Conservation (phyloP, 169 alveolate species). For the Plasmodium blacklocki region DNA sequence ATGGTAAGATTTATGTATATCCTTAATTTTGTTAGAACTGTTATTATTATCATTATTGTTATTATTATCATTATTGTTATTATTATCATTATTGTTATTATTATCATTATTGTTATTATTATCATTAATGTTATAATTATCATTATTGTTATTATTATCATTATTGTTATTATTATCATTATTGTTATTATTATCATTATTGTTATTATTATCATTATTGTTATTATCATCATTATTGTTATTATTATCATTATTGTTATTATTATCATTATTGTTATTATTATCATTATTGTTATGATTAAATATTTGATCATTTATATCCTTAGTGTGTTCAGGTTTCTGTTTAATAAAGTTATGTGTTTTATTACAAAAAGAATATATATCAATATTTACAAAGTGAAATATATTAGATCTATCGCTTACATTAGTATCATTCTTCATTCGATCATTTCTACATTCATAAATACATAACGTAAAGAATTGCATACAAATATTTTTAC, state of each 20-base stretch:
- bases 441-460: conserved; percentile 34
- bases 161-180: background rate
- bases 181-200: background rate
- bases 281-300: background rate
- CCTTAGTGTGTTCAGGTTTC: background rate
- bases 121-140: background rate
- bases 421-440: conserved; percentile 17
- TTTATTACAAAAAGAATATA: conserved; percentile 28
- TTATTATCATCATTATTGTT: background rate
- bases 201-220: background rate
- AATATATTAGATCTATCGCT: conserved; percentile 13
- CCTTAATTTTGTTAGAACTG: background rate
- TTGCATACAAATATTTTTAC: conserved; percentile 49
- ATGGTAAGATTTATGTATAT: too few relatives aligned
- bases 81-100: background rate
- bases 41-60: background rate
- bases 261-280: background rate
- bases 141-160: background rate
- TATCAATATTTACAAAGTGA: conserved; percentile 60
- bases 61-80: background rate
- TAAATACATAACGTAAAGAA: conserved; percentile 49
- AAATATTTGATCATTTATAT: background rate
- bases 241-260: background rate
- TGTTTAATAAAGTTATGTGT: background rate
- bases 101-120: background rate